These are phyloP conservation scores for Saturnispora quitensis DNA, from an alignment of 805 yeast genomes.

Conservation along the genomic window DNA sequence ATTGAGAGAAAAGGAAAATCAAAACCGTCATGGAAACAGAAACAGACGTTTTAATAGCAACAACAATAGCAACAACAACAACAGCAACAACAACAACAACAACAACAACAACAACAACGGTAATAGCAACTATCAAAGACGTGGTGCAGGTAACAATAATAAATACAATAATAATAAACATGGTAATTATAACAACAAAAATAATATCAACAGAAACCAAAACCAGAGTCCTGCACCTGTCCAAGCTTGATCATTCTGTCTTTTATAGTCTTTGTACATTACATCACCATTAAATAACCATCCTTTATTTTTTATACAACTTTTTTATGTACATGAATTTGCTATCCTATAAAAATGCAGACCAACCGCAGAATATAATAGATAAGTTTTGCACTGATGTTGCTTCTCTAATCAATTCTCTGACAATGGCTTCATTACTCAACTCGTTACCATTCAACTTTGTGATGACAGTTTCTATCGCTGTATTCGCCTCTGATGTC, in stretches of 20 bases:
- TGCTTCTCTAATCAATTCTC: constrained; percentile 75
- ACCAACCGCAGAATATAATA: constrained; percentile 75
- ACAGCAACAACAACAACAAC: constrained; percentile 8
- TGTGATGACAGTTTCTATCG: constrained; percentile 60
- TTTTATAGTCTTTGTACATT: neutral
- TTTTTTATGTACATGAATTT: neutral
- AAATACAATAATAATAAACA: constrained; percentile 11
- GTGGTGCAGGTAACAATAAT: constrained; percentile 13
- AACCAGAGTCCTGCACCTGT: neutral
- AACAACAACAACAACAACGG: constrained; percentile 19
- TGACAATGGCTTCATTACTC: constrained; percentile 75
- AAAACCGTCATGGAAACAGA: constrained; percentile 18
- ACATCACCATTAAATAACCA: neutral
- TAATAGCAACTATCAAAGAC: neutral
- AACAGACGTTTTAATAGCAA: constrained; percentile 15
- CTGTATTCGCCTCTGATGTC: constrained; percentile 70
- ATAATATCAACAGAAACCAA: constrained; percentile 18
- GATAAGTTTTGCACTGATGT: constrained; percentile 58
- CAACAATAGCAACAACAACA: constrained; percentile 16
- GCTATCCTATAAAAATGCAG: constrained; percentile 50
- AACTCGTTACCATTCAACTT: constrained; percentile 61
- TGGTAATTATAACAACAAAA: constrained; percentile 19
- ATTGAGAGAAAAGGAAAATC: constrained; percentile 27
- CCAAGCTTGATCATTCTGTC: neutral
- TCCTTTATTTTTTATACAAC: neutral